Conservation (phyloP, 139 green algal species). For the Trebouxia sp. region DNA sequence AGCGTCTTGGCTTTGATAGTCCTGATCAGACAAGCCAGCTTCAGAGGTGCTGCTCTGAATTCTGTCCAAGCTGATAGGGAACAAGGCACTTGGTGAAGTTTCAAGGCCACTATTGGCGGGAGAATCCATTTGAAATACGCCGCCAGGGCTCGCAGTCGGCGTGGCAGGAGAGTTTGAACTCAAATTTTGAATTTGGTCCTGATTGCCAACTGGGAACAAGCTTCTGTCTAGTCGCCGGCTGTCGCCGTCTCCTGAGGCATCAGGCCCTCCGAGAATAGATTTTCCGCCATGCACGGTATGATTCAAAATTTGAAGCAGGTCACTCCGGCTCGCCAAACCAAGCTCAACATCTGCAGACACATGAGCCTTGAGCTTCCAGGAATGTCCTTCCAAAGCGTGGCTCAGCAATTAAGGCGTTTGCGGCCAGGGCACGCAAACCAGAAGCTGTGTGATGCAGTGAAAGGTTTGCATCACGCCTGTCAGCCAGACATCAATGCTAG, state of each 20-base stretch:
- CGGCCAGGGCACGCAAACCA: not conserved
- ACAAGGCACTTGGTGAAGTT: not conserved
- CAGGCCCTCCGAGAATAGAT: not conserved
- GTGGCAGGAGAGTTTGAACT: not conserved
- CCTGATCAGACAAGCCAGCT: too few relatives aligned
- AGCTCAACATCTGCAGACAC: slow-evolving; percentile 24
- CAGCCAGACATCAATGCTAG: too few relatives aligned
- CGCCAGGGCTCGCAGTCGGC: not conserved
- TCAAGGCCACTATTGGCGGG: not conserved
- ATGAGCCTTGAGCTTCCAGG: not conserved
- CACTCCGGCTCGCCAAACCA: slow-evolving; percentile 3
- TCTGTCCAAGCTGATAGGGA: not conserved
- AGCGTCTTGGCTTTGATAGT: not conserved
- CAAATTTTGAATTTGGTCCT: not conserved
- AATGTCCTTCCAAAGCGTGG: too few relatives aligned
- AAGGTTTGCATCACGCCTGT: too few relatives aligned
- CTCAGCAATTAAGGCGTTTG: not conserved
- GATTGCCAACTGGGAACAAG: not conserved
- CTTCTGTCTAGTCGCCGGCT: not conserved
- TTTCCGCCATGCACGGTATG: slow-evolving; percentile 6
- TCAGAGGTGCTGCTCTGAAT: not conserved
- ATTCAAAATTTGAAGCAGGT: slow-evolving; percentile 2
- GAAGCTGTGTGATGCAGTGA: too few relatives aligned
- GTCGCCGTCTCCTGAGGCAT: not conserved
- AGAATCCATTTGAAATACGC: slow-evolving; percentile 1